Conservation (phyloP, 176 grass and related monocot species). For the Oryza glumipatula region DNA sequence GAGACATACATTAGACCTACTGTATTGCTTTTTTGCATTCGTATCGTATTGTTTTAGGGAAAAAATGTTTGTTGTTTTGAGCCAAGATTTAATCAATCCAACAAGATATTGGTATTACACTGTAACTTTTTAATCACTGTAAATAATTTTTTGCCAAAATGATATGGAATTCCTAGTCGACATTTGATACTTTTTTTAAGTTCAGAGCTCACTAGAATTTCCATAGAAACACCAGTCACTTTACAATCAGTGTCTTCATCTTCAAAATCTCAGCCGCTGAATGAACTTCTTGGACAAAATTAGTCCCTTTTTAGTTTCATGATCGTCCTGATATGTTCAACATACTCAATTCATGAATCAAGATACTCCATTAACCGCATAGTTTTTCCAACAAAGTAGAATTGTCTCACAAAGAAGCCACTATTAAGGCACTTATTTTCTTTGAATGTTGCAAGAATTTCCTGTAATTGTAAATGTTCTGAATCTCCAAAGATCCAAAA, state of each 20-base stretch:
- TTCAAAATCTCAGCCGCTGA: neutral
- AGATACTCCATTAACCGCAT: neutral
- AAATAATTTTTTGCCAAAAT: neutral
- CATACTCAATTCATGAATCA: neutral
- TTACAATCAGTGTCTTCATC: slow-evolving; percentile 6
- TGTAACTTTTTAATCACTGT: neutral
- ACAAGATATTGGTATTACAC: neutral
- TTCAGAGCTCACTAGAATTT: slow-evolving; percentile 9
- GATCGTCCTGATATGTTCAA: neutral
- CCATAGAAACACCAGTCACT: neutral
- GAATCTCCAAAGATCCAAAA: neutral
- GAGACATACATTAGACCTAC: neutral
- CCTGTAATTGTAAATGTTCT: neutral
- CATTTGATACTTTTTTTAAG: neutral
- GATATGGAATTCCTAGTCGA: slow-evolving; percentile 7
- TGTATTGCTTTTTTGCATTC: neutral
- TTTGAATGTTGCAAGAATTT: neutral
- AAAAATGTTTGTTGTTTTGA: neutral
- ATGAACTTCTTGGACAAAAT: neutral
- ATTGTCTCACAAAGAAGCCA: neutral
- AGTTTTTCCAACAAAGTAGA: neutral
- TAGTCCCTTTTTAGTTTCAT: neutral
- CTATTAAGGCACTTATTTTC: neutral
- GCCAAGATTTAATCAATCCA: neutral
- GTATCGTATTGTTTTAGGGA: neutral